Conservation (phyloP, 2,329 filamentous ascomycete species). For the Alternaria sp. region DNA sequence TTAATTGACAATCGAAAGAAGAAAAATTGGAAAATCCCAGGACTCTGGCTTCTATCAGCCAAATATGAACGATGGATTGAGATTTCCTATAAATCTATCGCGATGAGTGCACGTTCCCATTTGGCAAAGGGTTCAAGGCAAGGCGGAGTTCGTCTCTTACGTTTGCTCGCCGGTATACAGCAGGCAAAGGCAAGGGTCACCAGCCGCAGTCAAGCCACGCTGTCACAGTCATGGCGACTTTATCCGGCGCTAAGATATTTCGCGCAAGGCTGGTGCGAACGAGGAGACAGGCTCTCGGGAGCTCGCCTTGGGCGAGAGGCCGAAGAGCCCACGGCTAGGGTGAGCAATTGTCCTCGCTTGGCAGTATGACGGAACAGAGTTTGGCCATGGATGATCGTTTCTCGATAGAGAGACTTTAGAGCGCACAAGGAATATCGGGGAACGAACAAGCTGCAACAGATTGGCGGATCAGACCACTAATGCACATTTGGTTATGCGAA, state of each 20-base stretch:
- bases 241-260: slow-evolving; percentile 32
- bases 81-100: not conserved
- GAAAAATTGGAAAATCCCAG: not conserved
- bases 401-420: slow-evolving; percentile 37
- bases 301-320: slow-evolving; percentile 29
- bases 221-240: slow-evolving; percentile 34
- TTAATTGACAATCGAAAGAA: not conserved
- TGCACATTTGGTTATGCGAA: slow-evolving; percentile 23
- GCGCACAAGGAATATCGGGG: slow-evolving; percentile 38
- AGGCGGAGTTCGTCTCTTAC: slow-evolving; percentile 27
- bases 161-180: slow-evolving; percentile 23
- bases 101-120: not conserved
- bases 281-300: slow-evolving; percentile 28
- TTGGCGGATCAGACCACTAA: slow-evolving; percentile 34
- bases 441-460: slow-evolving; percentile 31
- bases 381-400: slow-evolving; percentile 34
- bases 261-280: slow-evolving; percentile 34
- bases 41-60: not conserved
- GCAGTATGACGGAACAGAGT: slow-evolving; percentile 28
- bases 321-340: slow-evolving; percentile 31
- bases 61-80: not conserved
- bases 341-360: slow-evolving; percentile 25
- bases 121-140: slow-evolving; percentile 28
- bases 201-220: slow-evolving; percentile 45
- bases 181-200: slow-evolving; percentile 35